Evolutionary conservation across 2,329 filamentous ascomycete species (phyloP), one percentile per base, ranked within the genome.

Genomic region (Hirsutella minnesotensis): DNA sequence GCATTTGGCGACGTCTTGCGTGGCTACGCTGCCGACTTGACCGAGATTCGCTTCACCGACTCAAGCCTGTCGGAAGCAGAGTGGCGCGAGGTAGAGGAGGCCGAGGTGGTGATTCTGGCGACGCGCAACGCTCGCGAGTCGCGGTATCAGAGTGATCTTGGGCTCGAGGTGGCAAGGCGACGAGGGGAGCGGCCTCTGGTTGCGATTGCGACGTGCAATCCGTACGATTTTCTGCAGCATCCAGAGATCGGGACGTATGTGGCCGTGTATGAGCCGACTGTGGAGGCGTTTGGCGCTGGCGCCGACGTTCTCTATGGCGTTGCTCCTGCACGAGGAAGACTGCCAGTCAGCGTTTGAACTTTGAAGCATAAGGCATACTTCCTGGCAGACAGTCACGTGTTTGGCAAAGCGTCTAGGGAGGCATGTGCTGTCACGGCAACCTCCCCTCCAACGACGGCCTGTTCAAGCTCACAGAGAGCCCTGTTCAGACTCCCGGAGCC

Each of bases 181-280:
- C 30, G n/a, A 4, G 33, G 30, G 5, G 42, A 38, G n/a, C 40
- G 43, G 4, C n/a, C 35, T 9, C 27, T 51, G 8, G 39, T 53
- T n/a, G 45, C 46, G 9, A 43, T 56, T 34, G 52, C 52, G 2
- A 56, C 52, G 9, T 56, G 53, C 39, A 49, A 47, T 4, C 53
- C 53, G 4, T 56, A 56, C 33, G 53, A 56, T 24, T 55, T 56
- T 20, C 15, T 56, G 12, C 49, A 56, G 10, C 47, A 51, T 12
- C 8, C 8, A 12, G 43, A 50, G 13, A 43, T 54, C 5, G 35
- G 42, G 42, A 55, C 52, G 3, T 52, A 53, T 29, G 33, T 54
- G 36, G 49, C 48, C 3, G 48, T 54, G 18, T 56, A 56, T 39
- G 53, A 56, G 43, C 53, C 53, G 5, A 56, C 53, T 3, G 42